These are phyloP conservation scores for Heterobasidion annosum DNA, from an alignment of 1,284 basidiomycete genomes.

Conservation along the genomic window DNA sequence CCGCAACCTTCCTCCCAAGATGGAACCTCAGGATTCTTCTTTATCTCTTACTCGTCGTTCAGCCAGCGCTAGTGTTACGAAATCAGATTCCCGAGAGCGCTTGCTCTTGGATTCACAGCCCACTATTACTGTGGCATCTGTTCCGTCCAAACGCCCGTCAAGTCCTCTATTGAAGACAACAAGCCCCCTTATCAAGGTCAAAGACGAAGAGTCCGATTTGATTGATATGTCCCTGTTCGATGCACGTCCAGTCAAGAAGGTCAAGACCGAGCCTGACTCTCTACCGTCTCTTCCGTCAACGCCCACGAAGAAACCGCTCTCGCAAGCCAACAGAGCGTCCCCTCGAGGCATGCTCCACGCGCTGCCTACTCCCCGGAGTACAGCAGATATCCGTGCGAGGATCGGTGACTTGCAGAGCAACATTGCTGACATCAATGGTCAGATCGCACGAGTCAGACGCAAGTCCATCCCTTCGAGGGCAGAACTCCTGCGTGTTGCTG, in stretches of 20 bases:
- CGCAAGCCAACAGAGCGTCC: neutral
- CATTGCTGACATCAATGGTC: conserved; percentile 15
- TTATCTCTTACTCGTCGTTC: neutral
- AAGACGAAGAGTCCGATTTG: neutral
- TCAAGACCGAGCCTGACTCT: neutral
- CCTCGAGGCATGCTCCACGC: neutral
- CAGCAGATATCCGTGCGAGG: conserved; percentile 16
- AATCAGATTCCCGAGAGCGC: neutral
- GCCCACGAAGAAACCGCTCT: conserved; percentile 2
- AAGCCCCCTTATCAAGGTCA: neutral
- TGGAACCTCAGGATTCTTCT: neutral
- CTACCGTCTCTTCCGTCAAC: neutral
- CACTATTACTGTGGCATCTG: neutral
- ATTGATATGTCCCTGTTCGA: conserved; percentile 1
- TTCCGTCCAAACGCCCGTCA: neutral
- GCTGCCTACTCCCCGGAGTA: neutral
- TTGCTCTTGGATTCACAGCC: neutral
- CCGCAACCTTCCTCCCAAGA: neutral
- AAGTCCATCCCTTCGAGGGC: conserved; percentile 21
- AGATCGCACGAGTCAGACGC: conserved; percentile 14
- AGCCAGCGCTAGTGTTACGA: neutral
- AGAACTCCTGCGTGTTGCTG: conserved; percentile 20
- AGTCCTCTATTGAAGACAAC: neutral
- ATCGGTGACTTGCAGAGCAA: conserved; percentile 19
- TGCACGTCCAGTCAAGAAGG: neutral